These are phyloP conservation scores for Dactylellina drechsleri DNA, from an alignment of 2,329 filamentous ascomycete genomes.

Conservation along the genomic window DNA sequence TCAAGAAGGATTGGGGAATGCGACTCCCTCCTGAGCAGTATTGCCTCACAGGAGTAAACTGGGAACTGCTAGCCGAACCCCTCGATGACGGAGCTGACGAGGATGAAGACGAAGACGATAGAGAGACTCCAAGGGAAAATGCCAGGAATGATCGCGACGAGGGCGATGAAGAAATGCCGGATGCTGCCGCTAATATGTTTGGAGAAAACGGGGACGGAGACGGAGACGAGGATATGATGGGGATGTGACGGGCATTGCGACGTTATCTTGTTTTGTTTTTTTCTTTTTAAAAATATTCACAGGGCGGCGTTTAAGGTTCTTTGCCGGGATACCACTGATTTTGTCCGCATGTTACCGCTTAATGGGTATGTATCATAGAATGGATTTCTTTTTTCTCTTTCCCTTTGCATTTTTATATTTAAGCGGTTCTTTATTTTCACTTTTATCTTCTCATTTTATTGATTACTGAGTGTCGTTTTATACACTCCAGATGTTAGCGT, in stretches of 20 bases:
- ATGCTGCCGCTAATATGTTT: slow-evolving; percentile 48
- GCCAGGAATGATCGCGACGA: slow-evolving; percentile 62
- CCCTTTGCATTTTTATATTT: neutral
- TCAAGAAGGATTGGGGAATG: slow-evolving; percentile 75
- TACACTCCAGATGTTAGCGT: slow-evolving; percentile 27
- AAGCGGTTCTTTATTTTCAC: neutral
- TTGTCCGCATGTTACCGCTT: slow-evolving; percentile 11
- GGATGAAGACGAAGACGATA: slow-evolving; percentile 63
- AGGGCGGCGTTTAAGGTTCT: slow-evolving; percentile 39
- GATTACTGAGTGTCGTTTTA: neutral
- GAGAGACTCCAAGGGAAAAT: slow-evolving; percentile 51
- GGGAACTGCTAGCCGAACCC: slow-evolving; percentile 71
- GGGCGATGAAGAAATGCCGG: slow-evolving; percentile 61
- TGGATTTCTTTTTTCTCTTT: neutral
- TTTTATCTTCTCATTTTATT: neutral
- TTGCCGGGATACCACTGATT: slow-evolving; percentile 36
- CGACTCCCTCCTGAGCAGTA: slow-evolving; percentile 75
- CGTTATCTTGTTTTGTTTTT: slow-evolving; percentile 4
- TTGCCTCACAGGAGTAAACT: slow-evolving; percentile 73
- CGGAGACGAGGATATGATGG: slow-evolving; percentile 51
- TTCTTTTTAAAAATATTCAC: slow-evolving; percentile 14
- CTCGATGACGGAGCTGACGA: slow-evolving; percentile 63
- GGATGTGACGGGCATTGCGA: slow-evolving; percentile 19
- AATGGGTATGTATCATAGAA: slow-evolving; percentile 44
- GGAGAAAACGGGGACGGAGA: slow-evolving; percentile 52